Conservation (phyloP, 108 stramenopile genomes). For the Cyclotella sp. region DNA sequence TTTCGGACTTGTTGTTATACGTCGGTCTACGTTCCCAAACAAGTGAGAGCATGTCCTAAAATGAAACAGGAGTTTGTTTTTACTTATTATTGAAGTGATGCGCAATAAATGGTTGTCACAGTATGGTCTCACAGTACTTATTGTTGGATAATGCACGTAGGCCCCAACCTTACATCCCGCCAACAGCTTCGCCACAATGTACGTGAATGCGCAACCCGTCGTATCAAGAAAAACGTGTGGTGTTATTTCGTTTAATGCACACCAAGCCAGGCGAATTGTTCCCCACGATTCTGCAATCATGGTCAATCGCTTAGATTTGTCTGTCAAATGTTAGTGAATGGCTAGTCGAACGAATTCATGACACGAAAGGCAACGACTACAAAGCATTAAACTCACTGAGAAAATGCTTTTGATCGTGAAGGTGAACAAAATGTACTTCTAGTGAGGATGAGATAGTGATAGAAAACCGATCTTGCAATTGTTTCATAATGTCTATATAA, state of each 20-base stretch:
- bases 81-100: no score
- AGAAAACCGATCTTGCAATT: conserved; percentile 55
- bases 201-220: conserved; percentile 96
- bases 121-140: conserved; percentile 63
- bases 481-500: conserved; percentile 41
- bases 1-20: conserved; percentile 78
- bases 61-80: no score
- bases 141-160: conserved; percentile 99
- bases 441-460: conserved; percentile 41
- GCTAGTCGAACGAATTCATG: no score
- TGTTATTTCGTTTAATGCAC: conserved; percentile 57
- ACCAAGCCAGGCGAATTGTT: conserved; percentile 78
- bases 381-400: neutral
- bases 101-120: no score
- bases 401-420: conserved; percentile 49
- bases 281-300: conserved; percentile 90
- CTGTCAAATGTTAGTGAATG: neutral
- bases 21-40: conserved; percentile 85
- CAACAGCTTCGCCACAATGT: conserved; percentile 74
- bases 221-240: conserved; percentile 95
- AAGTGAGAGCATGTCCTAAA: conserved; percentile 89
- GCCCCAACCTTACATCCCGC: conserved; percentile 72
- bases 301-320: conserved; percentile 67
- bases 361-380: no score
- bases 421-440: conserved; percentile 67